phyloP scores from a whole-genome alignment of 768 basidiomycete species.

The Sarcodon aspratus region DNA sequence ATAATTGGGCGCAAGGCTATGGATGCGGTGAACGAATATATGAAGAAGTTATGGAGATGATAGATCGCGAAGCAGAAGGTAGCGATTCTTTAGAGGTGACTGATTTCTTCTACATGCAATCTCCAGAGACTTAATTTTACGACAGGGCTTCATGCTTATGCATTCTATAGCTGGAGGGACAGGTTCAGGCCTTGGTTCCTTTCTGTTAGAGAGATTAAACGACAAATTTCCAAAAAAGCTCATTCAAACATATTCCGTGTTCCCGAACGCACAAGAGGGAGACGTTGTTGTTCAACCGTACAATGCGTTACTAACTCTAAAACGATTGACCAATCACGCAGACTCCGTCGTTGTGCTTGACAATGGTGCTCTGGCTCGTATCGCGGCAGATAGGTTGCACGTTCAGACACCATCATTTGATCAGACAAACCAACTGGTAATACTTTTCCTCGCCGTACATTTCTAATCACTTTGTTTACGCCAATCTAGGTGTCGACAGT shows the following conservation, averaged over 20 bases:
- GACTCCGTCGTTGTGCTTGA: constrained; percentile 97
- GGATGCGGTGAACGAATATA: constrained; percentile 82
- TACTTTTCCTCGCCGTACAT: constrained; percentile 10
- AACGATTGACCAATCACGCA: constrained; percentile 90
- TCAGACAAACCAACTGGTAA: constrained; percentile 84
- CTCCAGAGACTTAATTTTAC: background rate
- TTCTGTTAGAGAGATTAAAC: constrained; percentile 88
- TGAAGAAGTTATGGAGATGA: constrained; percentile 98
- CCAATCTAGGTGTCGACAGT: constrained; percentile 78
- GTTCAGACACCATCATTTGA: constrained; percentile 81
- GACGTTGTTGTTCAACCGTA: constrained; percentile 99
- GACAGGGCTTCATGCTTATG: constrained; percentile 95
- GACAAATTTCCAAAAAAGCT: constrained; percentile 99
- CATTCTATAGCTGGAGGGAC: constrained; percentile 99
- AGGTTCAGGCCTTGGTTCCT: constrained; percentile 97
- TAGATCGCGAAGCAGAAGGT: constrained; percentile 95
- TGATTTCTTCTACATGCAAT: constrained; percentile 1
- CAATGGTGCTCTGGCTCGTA: constrained; percentile 86
- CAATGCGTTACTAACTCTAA: constrained; percentile 88
- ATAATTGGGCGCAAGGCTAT: constrained; percentile 98
- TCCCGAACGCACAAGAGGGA: constrained; percentile 86
- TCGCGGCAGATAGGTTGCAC: constrained; percentile 87
- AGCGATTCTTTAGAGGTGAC: constrained; percentile 91
- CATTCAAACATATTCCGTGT: constrained; percentile 98
- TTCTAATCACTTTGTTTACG: background rate